phyloP scores from a whole-genome alignment of 495 filamentous ascomycete genomes.

The Cercophora sp. region DNA sequence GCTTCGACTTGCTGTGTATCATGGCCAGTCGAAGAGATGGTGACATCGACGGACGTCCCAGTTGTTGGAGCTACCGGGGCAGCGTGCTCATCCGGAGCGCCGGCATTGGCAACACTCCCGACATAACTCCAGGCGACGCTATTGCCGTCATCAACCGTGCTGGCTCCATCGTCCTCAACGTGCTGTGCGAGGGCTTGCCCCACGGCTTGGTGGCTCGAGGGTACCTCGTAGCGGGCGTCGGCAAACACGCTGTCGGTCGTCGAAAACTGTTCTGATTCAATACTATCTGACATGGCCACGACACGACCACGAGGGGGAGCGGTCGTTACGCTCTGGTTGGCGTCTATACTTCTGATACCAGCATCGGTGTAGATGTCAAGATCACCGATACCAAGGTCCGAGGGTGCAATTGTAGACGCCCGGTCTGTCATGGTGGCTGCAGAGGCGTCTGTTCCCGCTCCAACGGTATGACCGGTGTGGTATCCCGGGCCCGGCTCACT shows the following conservation, averaged over 20 bases:
- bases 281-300: constrained; percentile 8
- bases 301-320: constrained; percentile 7
- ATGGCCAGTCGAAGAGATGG: no score
- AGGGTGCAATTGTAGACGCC: constrained; percentile 14
- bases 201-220: constrained; percentile 23
- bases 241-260: constrained; percentile 14
- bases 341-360: constrained; percentile 22
- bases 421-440: background rate
- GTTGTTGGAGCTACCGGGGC: no score
- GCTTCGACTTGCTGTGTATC: no score
- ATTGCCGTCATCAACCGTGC: background rate
- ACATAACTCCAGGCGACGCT: constrained; percentile 2
- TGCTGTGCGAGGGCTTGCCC: constrained; percentile 21
- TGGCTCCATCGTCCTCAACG: background rate
- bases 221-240: constrained; percentile 20
- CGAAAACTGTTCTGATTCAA: constrained; percentile 21
- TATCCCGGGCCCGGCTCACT: constrained; percentile 43
- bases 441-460: constrained; percentile 4
- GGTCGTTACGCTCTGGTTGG: constrained; percentile 23
- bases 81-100: no score
- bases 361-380: constrained; percentile 17
- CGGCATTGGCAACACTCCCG: constrained; percentile 2
- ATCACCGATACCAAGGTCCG: constrained; percentile 20
- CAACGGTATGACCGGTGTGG: constrained; percentile 37
- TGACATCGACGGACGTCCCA: no score